Percentiles rank a stretch among this genome's conserved stretches.
These are phyloP conservation scores for Musa beccarii DNA, from an alignment of 176 grass and related monocot genomes.

Conservation along the genomic window DNA sequence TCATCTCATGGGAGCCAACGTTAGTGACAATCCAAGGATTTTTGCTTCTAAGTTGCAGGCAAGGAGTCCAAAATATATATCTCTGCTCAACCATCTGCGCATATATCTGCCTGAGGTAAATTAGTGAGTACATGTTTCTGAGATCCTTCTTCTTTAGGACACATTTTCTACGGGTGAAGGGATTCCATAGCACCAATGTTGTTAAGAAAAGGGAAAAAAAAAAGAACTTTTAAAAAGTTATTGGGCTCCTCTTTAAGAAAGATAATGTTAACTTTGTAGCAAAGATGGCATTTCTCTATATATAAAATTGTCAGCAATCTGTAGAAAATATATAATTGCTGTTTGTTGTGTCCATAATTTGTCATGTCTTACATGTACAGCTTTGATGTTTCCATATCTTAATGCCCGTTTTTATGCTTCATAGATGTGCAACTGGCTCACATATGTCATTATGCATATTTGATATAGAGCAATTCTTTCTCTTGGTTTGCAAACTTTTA, in stretches of 20 bases:
- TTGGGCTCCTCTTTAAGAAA: too few relatives aligned
- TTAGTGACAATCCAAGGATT: slow-evolving; percentile 58
- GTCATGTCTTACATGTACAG: too few relatives aligned
- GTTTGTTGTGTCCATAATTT: too few relatives aligned
- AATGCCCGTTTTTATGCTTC: background rate
- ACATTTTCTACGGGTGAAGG: background rate
- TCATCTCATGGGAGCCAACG: slow-evolving; percentile 42
- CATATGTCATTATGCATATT: background rate
- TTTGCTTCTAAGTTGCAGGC: slow-evolving; percentile 87
- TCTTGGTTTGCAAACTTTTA: background rate
- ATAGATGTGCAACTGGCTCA: background rate
- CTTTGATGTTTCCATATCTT: background rate
- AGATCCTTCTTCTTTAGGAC: background rate
- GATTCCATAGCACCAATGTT: background rate
- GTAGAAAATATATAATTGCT: too few relatives aligned
- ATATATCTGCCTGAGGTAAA: slow-evolving; percentile 97
- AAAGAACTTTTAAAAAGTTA: too few relatives aligned
- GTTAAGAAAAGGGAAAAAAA: background rate
- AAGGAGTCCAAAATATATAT: slow-evolving; percentile 86
- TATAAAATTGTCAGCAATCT: too few relatives aligned
- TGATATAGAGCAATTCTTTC: background rate
- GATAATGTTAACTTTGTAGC: too few relatives aligned
- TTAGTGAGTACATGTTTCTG: background rate
- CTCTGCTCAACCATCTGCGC: slow-evolving; percentile 81
- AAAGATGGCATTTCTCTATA: too few relatives aligned